These are phyloP conservation scores for Coelastrella sp. DNA, from an alignment of 139 green algal species.

Conservation along the genomic window DNA sequence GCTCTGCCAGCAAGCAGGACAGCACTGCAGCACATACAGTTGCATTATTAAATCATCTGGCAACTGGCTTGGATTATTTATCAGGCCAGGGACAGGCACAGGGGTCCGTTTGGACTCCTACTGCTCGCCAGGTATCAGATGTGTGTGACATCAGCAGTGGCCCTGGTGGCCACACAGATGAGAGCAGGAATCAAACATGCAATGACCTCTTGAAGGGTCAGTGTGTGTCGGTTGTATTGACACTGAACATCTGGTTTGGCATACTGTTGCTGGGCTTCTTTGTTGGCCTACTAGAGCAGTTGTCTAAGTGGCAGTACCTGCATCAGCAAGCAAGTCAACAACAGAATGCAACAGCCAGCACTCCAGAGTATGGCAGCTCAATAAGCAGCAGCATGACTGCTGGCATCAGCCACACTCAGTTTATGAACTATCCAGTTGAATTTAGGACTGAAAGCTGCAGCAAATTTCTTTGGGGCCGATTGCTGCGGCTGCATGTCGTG, in stretches of 20 bases:
- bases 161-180: background rate
- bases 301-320: background rate
- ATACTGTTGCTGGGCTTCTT: background rate
- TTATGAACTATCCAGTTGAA: background rate
- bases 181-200: background rate
- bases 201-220: background rate
- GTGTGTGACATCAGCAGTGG: background rate
- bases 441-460: background rate
- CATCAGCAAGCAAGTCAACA: background rate
- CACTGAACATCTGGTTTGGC: background rate
- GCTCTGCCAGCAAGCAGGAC: too few relatives aligned
- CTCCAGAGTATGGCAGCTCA: background rate
- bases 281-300: background rate
- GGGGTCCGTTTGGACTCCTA: background rate
- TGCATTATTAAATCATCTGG: background rate
- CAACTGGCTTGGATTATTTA: background rate
- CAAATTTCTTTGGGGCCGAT: background rate
- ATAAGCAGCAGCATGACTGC: background rate
- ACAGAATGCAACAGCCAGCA: background rate
- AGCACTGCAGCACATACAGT: background rate
- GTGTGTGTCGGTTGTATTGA: background rate
- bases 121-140: background rate
- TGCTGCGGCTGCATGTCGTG: background rate
- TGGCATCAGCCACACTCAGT: too few relatives aligned
- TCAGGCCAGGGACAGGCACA: background rate